A percentile compares a stretch with the other conserved stretches of the same genome.
Evolutionary conservation across 129 eudicot genomes (phyloP).

Genomic region (carrot (Daucus carota)): DNA sequence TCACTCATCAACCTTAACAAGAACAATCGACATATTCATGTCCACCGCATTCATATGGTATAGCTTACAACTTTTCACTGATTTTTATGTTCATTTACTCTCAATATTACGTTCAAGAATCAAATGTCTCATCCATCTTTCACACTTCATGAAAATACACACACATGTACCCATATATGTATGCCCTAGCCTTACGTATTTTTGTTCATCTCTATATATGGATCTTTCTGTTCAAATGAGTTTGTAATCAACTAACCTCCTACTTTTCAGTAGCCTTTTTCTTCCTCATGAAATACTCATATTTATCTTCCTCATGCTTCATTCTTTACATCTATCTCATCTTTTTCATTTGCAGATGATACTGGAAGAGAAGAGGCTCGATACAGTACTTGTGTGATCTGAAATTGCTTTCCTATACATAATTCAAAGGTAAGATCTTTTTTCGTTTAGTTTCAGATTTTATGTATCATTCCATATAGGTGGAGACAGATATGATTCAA

Average conservation of each 20-base stretch:
- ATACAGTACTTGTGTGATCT: constrained; percentile 12
- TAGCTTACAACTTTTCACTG: background rate
- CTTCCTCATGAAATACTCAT: background rate
- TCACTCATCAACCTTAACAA: constrained; percentile 11
- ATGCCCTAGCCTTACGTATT: background rate
- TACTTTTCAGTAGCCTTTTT: constrained; percentile 2
- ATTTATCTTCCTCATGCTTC: background rate
- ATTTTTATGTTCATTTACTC: background rate
- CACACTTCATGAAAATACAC: background rate
- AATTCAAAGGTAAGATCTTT: constrained; percentile 24
- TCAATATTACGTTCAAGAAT: background rate
- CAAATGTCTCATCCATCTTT: background rate
- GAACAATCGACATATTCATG: background rate
- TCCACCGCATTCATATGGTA: background rate
- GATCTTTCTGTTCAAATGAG: constrained; percentile 3
- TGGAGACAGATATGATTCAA: background rate
- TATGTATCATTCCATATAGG: background rate
- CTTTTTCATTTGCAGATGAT: constrained; percentile 20
- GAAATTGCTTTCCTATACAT: background rate
- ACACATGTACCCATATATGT: constrained; percentile 10
- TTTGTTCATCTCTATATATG: background rate
- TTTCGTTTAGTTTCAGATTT: background rate
- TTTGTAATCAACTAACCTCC: constrained; percentile 16
- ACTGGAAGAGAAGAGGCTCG: constrained; percentile 5
- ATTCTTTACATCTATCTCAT: background rate